Evolutionary conservation across 106 monocot species (phyloP).

Genomic region (Acanthochlamys bracteata): DNA sequence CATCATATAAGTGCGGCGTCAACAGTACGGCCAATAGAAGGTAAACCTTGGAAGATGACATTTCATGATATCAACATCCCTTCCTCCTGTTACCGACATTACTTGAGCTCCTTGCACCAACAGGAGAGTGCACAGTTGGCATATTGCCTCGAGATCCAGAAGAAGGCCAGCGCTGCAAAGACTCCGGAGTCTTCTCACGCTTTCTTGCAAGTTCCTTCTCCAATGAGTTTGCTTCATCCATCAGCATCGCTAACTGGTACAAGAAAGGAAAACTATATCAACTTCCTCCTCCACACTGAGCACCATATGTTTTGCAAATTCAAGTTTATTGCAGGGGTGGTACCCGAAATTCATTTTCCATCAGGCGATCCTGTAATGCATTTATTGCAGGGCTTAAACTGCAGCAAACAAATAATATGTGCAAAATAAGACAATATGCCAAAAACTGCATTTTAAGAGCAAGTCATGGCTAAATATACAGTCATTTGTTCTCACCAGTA

Average conservation of each 20-base stretch:
- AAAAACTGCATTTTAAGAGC: not conserved
- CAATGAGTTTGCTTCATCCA: constrained; percentile 30
- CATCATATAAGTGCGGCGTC: not conserved
- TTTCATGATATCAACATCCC: constrained; percentile 14
- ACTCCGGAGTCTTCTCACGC: constrained; percentile 2
- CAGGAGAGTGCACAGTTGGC: not conserved
- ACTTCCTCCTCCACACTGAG: not conserved
- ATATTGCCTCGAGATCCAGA: constrained; percentile 1
- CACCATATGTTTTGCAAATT: not conserved
- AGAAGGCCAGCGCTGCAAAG: constrained; percentile 11
- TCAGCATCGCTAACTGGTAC: constrained; percentile 23
- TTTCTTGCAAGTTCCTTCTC: constrained; percentile 14
- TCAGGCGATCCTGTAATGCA: constrained; percentile 55
- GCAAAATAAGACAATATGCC: not conserved
- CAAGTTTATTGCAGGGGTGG: not conserved
- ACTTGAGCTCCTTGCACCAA: constrained; percentile 25
- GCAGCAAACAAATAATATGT: constrained; percentile 9
- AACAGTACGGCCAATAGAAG: not conserved
- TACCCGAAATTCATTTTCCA: constrained; percentile 84
- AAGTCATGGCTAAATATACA: not conserved
- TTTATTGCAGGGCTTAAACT: constrained; percentile 81
- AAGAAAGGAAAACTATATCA: not conserved
- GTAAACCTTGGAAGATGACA: not conserved
- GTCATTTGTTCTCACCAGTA: constrained; percentile 48
- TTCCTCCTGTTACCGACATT: constrained; percentile 24